Conservation (phyloP, 305 asterid species). For the Fraxinus dipetala region DNA sequence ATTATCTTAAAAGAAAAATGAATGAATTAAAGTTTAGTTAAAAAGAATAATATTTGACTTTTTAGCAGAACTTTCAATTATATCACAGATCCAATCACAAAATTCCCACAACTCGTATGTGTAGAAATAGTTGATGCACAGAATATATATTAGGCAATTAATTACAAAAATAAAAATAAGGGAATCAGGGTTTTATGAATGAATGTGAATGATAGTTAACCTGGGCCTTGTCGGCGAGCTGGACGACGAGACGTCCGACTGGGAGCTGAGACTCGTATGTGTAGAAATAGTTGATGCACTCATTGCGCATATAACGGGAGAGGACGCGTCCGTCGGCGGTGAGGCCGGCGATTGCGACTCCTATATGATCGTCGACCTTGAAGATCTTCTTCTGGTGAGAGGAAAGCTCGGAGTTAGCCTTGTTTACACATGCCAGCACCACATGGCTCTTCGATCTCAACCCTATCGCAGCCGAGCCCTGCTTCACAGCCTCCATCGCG, state of each 20-base stretch:
- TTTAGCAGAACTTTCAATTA: not conserved
- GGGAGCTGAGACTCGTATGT: constrained; percentile 88
- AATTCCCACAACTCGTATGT: constrained; percentile 2
- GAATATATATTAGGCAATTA: constrained; percentile 15
- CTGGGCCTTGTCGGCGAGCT: constrained; percentile 99
- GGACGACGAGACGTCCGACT: constrained; percentile 93
- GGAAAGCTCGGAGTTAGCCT: constrained; percentile 87
- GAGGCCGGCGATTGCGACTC: constrained; percentile 95
- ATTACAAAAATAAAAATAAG: constrained; percentile 3
- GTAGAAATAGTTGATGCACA: not conserved
- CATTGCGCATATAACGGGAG: constrained; percentile 87
- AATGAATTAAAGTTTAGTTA: not conserved
- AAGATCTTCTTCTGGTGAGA: constrained; percentile 99
- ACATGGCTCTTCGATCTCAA: constrained; percentile 94
- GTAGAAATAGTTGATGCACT: constrained; percentile 80
- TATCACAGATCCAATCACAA: not conserved
- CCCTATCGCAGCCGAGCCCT: constrained; percentile 97
- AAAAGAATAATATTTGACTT: not conserved
- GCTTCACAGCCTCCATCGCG: constrained; percentile 99
- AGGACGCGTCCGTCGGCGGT: constrained; percentile 97
- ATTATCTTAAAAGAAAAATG: not conserved
- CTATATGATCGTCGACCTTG: constrained; percentile 98
- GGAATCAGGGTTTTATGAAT: constrained; percentile 18
- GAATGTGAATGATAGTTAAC: constrained; percentile 26
- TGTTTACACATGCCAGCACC: constrained; percentile 80